phyloP scores from a whole-genome alignment of 1,284 basidiomycete genomes.

The Xerocomus minutiporus region DNA sequence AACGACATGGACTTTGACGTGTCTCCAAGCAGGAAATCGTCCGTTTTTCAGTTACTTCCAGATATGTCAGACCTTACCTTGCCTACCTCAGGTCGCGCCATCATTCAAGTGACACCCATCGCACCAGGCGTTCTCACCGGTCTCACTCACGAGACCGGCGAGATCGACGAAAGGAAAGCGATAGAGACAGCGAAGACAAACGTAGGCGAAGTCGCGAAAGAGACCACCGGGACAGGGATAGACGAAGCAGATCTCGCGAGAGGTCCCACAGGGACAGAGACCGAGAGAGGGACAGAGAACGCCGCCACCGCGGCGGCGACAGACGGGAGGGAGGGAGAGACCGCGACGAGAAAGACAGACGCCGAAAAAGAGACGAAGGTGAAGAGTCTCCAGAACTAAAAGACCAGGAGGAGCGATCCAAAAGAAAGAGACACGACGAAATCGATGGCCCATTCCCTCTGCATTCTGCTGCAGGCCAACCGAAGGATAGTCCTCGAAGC shows the following conservation, averaged over 20 bases:
- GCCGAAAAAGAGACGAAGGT: conserved; percentile 60
- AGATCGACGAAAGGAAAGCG: conserved; percentile 51
- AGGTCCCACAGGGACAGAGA: conserved; percentile 45
- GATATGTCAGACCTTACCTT: conserved; percentile 11
- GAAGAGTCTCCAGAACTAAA: conserved; percentile 39
- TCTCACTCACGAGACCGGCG: conserved; percentile 55
- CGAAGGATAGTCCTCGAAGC: conserved; percentile 53
- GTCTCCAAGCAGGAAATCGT: conserved; percentile 66
- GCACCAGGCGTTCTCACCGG: conserved; percentile 64
- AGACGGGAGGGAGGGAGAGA: conserved; percentile 47
- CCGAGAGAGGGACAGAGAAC: conserved; percentile 39
- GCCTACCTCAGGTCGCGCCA: conserved; percentile 51
- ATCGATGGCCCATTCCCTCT: conserved; percentile 34
- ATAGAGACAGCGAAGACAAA: conserved; percentile 50
- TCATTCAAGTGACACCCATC: conserved; percentile 68
- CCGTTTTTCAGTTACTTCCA: conserved; percentile 27
- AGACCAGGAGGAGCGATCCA: conserved; percentile 49
- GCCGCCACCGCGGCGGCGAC: conserved; percentile 47
- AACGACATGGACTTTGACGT: conserved; percentile 59
- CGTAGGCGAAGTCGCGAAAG: conserved; percentile 52
- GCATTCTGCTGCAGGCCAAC: conserved; percentile 27
- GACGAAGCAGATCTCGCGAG: conserved; percentile 42
- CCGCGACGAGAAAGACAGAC: conserved; percentile 46
- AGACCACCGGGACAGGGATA: conserved; percentile 47
- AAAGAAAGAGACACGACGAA: conserved; percentile 54